Base-by-base conservation (phyloP, 2,329 filamentous ascomycete species). In the Ophiognomonia clavigignenti-juglandacearum region DNA sequence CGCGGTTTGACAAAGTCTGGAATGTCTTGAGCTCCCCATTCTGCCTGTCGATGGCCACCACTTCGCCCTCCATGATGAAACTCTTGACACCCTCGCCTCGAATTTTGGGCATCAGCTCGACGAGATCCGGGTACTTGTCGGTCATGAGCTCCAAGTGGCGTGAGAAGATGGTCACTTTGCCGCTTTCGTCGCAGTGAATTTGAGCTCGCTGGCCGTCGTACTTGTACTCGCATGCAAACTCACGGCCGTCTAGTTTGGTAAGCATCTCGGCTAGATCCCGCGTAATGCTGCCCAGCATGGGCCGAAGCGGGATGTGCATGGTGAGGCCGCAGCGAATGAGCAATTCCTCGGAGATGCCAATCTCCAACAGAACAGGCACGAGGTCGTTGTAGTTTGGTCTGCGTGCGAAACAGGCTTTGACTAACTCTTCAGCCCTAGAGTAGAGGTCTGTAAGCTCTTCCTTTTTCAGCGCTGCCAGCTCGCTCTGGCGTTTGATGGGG, bases 131-230 rank as follows among this genome's bases (percentile, higher is more conserved):
- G 57, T 97, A 98, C 60, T 97, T 97, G 57, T 96, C 91, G 1
- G 93, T 97, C 93, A 98, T 98, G 27, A 92, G 73, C 64, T 97
- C 93, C 4, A 98, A 72, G 63, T 97, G 92, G 0, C 93, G 78
- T 0, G 91, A 96, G 64, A 97, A 98, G 40, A 98, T 95, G 0
- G 89, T 91, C 1, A 97, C 89, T 56, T 86, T 91, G 4, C 91
- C 92, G 1, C 78, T 71, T 1, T 80, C 76, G 51, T 96, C 92
- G 59, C 90, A 97, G 60, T 98, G 93, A 0, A 98, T 86, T 59
- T 98, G 93, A 0, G 93, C 93, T 45, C 93, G 80, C 60, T 98
- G 93, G 0, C 93, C 93, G 58, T 98, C 93, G 56, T 98, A 98
- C 62, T 98, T 98, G 71, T 85, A 97, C 61, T 98, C 93, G 65